phyloP scores from a whole-genome alignment of 2,329 filamentous ascomycete genomes.

The Talaromyces sp. region DNA sequence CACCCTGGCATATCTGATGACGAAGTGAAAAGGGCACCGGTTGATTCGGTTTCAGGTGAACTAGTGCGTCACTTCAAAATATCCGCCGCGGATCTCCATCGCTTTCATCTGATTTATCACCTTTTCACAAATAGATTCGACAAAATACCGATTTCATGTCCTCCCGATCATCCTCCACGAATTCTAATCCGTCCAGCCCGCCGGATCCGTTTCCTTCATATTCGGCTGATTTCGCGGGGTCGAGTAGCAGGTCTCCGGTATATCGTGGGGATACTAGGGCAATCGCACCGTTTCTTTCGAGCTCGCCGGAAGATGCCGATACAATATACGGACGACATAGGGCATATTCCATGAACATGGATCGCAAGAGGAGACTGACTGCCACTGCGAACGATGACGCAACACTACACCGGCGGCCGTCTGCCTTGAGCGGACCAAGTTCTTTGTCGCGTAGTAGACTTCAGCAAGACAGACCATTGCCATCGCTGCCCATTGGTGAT shows the following conservation, averaged over 20 bases:
- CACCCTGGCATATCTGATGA: background rate
- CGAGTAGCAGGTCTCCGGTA: constrained; percentile 4
- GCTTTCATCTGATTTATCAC: background rate
- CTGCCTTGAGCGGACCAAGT: constrained; percentile 14
- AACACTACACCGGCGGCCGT: constrained; percentile 21
- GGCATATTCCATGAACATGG: constrained; percentile 22
- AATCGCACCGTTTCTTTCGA: background rate
- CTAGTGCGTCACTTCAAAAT: background rate
- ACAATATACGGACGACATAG: background rate
- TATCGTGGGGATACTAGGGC: constrained; percentile 5
- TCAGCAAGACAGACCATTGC: constrained; percentile 22
- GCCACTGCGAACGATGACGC: constrained; percentile 34
- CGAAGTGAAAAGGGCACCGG: background rate
- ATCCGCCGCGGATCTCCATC: background rate
- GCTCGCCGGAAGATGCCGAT: constrained; percentile 4
- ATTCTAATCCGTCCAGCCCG: background rate
- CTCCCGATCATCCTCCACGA: background rate
- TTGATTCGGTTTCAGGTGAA: background rate
- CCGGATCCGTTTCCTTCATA: background rate
- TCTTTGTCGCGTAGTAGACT: constrained; percentile 24
- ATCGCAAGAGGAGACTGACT: constrained; percentile 44
- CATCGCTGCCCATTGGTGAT: constrained; percentile 15
- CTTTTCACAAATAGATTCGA: background rate
- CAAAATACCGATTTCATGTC: constrained; percentile 1
- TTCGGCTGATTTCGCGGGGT: constrained; percentile 10